Base-by-base conservation (phyloP, 805 yeast genomes). In the Priceomyces haplophilus region DNA sequence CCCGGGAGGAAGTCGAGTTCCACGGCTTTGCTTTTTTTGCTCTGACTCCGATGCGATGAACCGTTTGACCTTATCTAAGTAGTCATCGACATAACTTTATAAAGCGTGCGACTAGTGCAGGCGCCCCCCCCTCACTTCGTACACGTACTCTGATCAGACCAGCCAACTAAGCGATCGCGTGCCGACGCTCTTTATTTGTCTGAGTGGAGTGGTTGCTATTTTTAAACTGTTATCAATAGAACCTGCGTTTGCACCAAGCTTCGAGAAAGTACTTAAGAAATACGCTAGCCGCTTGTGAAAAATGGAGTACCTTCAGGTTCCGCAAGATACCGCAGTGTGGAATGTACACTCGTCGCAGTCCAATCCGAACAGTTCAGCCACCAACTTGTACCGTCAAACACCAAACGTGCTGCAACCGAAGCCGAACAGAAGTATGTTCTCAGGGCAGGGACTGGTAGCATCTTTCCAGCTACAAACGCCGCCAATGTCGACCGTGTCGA, bases 321-420 rank as follows among this genome's bases (percentile, higher is more conserved):
- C 5, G n/a, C 5, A 27, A n/a, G 15, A 12, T 10, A 4, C 11
- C 15, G 15, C n/a, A 32, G 27, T 20, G 13, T 24, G 33, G 38
- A 12, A 33, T 20, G n/a, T 15, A 19, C 31, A 27, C 19, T 36
- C 50, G 53, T 42, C 62, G 48, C 54, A 53, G 33, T 37, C 66
- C 24, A 68, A 69, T 52, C 73, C 73, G 8, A 69, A 69, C 47
- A 46, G 45, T 33, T 68, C 73, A 7, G 50, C 60, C 10, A 54
- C 72, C 6, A 64, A 68, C 48, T 55, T 69, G 34, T 49, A 55
- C 35, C 61, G 55, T 35, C 48, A 63, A 36, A 50, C 15, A 27
- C 31, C 31, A 12, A 27, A 45, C 31, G 43, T 40, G 17, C 38
- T 13, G 16, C 23, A 34, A 10, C 38, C 25, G 4, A 34, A 20